phyloP scores from a whole-genome alignment of 176 grass and related monocot species.

The Neostapfia colusana region DNA sequence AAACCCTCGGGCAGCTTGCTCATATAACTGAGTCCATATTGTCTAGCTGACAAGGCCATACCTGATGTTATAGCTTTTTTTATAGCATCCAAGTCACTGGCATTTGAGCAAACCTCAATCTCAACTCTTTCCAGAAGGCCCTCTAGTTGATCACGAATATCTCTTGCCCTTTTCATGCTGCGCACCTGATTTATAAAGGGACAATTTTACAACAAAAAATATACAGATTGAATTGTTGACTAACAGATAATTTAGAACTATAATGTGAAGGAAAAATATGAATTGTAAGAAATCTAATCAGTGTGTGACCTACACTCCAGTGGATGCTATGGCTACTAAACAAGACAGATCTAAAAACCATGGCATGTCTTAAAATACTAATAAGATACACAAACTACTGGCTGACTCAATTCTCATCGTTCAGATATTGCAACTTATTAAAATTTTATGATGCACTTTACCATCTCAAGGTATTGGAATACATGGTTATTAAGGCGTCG shows the following conservation, averaged over 20 bases:
- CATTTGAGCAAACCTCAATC: slow-evolving; percentile 80
- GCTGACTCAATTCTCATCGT: not conserved
- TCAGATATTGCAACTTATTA: not conserved
- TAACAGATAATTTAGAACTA: not conserved
- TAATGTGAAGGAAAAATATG: not conserved
- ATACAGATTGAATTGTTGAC: slow-evolving; percentile 8
- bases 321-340: not conserved
- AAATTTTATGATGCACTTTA: not conserved
- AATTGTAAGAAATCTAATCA: not conserved
- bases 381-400: not conserved
- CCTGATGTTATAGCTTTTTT: slow-evolving; percentile 94
- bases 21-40: slow-evolving; percentile 11
- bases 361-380: not conserved
- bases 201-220: slow-evolving; percentile 27
- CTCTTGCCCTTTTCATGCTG: slow-evolving; percentile 90
- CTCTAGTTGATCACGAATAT: slow-evolving; percentile 91
- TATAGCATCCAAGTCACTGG: slow-evolving; percentile 67
- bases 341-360: not conserved
- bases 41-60: slow-evolving; percentile 22
- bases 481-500: too few relatives aligned
- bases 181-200: slow-evolving; percentile 55
- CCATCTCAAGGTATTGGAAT: not conserved
- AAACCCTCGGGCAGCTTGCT: not conserved
- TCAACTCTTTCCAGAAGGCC: slow-evolving; percentile 93
- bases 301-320: not conserved